These are phyloP conservation scores for Cnidoscolus chayamansa DNA, from an alignment of 441 rosid genomes.

Conservation along the genomic window DNA sequence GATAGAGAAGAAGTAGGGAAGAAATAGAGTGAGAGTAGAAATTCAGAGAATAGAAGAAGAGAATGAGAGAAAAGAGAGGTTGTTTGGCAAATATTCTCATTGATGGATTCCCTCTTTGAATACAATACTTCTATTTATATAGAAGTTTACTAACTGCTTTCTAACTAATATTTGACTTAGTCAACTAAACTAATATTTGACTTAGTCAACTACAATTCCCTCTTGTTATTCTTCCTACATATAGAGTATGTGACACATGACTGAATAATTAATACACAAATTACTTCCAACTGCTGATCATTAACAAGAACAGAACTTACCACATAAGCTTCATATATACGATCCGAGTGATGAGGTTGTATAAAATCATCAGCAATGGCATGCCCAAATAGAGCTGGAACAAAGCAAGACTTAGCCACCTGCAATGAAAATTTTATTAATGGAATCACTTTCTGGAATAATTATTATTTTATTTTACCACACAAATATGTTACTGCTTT, in stretches of 20 bases:
- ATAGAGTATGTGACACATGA: not conserved
- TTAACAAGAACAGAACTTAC: slow-evolving; percentile 37
- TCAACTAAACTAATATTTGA: no score
- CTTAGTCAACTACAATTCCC: no score
- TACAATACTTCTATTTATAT: no score
- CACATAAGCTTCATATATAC: slow-evolving; percentile 72
- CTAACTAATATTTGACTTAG: no score
- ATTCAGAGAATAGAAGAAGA: no score
- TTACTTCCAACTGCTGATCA: slow-evolving; percentile 8
- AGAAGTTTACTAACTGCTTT: not conserved
- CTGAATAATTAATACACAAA: not conserved
- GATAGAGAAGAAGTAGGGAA: no score
- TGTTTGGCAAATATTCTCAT: no score
- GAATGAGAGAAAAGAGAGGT: no score
- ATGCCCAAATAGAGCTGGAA: slow-evolving; percentile 96
- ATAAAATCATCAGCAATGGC: slow-evolving; percentile 91
- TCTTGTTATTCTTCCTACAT: no score
- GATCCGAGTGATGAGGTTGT: slow-evolving; percentile 90
- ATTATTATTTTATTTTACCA: not conserved
- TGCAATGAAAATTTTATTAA: slow-evolving; percentile 28
- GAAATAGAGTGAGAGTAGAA: no score
- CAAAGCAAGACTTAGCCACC: slow-evolving; percentile 92
- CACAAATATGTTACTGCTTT: not conserved
- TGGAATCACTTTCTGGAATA: not conserved
- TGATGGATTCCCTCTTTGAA: no score